Conservation (phyloP, 1,139 yeast species). For the Scheffersomyces cryptocercus region DNA sequence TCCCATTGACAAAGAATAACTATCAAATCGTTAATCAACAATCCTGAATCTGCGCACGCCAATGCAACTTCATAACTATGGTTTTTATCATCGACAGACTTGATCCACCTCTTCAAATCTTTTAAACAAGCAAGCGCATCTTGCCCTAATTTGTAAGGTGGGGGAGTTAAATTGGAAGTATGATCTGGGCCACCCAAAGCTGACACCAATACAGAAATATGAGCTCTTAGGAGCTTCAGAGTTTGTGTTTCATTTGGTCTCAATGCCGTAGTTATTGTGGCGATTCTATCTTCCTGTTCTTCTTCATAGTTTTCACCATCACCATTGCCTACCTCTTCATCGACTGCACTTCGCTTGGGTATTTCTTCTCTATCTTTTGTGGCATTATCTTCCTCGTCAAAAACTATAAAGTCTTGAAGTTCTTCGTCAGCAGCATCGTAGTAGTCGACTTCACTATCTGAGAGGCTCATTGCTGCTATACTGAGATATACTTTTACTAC, state of each 20-base stretch:
- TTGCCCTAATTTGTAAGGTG: slow-evolving; percentile 78
- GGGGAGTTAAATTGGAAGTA: slow-evolving; percentile 37
- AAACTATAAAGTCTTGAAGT: slow-evolving; percentile 22
- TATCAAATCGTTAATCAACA: slow-evolving; percentile 70
- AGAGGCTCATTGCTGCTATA: neutral
- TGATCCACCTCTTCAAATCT: slow-evolving; percentile 86
- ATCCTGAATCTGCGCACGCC: slow-evolving; percentile 81
- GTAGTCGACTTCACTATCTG: neutral
- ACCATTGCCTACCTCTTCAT: slow-evolving; percentile 11
- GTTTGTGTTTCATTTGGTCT: slow-evolving; percentile 41
- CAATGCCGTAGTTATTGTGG: slow-evolving; percentile 26
- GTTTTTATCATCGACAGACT: slow-evolving; percentile 74
- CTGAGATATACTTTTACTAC: no score
- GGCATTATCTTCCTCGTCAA: slow-evolving; percentile 17
- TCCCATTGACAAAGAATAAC: slow-evolving; percentile 83
- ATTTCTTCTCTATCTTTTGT: neutral
- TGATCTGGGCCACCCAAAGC: slow-evolving; percentile 84
- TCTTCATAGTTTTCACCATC: slow-evolving; percentile 16
- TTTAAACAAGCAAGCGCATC: slow-evolving; percentile 89
- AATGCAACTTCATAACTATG: slow-evolving; percentile 78
- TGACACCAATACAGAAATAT: slow-evolving; percentile 69
- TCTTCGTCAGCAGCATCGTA: slow-evolving; percentile 12
- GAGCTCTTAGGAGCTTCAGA: slow-evolving; percentile 58
- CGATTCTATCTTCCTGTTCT: slow-evolving; percentile 27
- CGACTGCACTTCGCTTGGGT: slow-evolving; percentile 8